Base-by-base conservation (phyloP, 495 filamentous ascomycete species). In the Penicillium chermesinum region DNA sequence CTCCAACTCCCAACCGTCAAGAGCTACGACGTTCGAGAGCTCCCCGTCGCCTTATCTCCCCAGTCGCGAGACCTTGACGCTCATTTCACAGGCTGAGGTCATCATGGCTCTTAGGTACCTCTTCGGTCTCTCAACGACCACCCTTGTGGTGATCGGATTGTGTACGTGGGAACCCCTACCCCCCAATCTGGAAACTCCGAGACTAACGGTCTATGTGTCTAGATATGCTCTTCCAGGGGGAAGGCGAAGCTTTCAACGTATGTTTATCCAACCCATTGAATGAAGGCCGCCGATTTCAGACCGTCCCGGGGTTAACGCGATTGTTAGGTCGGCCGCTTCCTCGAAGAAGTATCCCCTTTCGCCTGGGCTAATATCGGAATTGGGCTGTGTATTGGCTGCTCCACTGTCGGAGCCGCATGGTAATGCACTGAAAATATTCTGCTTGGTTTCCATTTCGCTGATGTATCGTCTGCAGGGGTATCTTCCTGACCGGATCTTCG, bases 151-250 rank as follows among this genome's bases (percentile, higher is more conserved):
- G 25, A 80, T 97, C 57, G 93, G 90, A 75, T 71, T 85, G 68
- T 98, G 93, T 97, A 81, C 59, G 82, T 54, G 61, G 65, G 47
- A 38, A 32, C 30, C 38, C 44, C 45, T 39, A 34, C 14, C 32
- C 41, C 38, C 42, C 33, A 35, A 41, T 50, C 33, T 50, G 54
- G 44, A 54, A 32, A 49, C 38, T 36, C 32, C 43, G 40, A 44
- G 52, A 63, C 49, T 9, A 20, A 61, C 72, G 71, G 50, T 35
- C 75, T 54, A 48, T 46, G 20, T 41, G 51, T 44, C 27, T 65
- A 98, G 94, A 99, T 72, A 89, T 99, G 87, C 86, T 99, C 50
- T 95, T 99, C 64, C 91, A 89, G 57, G 90, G 88, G 43, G 88
- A 91, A 60, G 93, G 94, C 52, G 94, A 99, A 79, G 75, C 82